These are phyloP conservation scores for Blastomyces silverae DNA, from an alignment of 2,329 filamentous ascomycete genomes.

Conservation along the genomic window DNA sequence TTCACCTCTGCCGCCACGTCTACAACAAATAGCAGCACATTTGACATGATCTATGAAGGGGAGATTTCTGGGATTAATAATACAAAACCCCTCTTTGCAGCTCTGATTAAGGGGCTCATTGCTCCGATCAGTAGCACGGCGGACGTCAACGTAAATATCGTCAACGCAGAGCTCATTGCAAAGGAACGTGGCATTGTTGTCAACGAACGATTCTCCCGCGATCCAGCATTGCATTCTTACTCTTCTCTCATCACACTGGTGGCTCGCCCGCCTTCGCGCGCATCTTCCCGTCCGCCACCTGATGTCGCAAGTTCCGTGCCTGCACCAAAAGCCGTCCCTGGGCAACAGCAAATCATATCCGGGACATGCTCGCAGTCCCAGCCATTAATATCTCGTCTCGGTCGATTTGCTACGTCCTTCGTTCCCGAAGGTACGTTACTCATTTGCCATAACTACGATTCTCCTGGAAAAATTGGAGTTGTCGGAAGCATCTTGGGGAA, in stretches of 20 bases:
- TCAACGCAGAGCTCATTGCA: conserved; percentile 69
- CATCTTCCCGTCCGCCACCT: conserved; percentile 30
- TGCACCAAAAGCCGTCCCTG: conserved; percentile 16
- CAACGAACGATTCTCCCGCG: conserved; percentile 62
- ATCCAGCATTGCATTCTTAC: conserved; percentile 57
- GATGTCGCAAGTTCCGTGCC: conserved; percentile 24
- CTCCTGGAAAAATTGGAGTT: conserved; percentile 73
- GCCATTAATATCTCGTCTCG: conserved; percentile 63
- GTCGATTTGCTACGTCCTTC: conserved; percentile 67
- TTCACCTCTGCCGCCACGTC: conserved; percentile 42
- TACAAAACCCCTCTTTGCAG: conserved; percentile 71
- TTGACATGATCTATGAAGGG: conserved; percentile 72
- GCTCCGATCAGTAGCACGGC: conserved; percentile 61
- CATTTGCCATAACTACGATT: conserved; percentile 75
- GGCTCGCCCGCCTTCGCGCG: conserved; percentile 40
- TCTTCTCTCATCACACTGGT: conserved; percentile 64
- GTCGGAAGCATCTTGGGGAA: conserved; percentile 65
- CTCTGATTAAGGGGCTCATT: conserved; percentile 68
- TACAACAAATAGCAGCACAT: conserved; percentile 56
- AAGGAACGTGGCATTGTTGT: conserved; percentile 71
- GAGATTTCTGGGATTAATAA: conserved; percentile 64
- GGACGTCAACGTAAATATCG: conserved; percentile 68
- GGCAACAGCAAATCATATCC: conserved; percentile 48
- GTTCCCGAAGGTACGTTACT: conserved; percentile 65
- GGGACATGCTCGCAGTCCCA: conserved; percentile 36